Evolutionary conservation across 768 basidiomycete species (phyloP), one percentile per base, ranked within the genome.

Genomic region (Tephrocybe sp.): DNA sequence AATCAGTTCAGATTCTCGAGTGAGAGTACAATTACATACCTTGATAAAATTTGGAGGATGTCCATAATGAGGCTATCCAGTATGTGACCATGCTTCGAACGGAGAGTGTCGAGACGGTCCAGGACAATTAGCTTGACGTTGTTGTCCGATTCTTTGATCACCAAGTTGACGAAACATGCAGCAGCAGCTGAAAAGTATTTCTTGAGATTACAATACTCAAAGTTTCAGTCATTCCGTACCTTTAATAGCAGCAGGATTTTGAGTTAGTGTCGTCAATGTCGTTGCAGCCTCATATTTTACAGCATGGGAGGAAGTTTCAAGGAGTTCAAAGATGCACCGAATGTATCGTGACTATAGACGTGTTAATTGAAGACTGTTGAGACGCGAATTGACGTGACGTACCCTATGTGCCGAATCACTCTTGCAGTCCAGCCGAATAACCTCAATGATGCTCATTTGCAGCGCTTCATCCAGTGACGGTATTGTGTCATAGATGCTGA

Each of bases 201-300:
- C 20, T 17, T 39, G 48, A 10, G 23, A 30, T 15, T 24, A 46
- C 21, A 20, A 20, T 3, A 43, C 14, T 26, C 10, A 32, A 26
- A 37, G 6, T n/a, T n/a, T n/a, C n/a, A n/a, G 33, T 10, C 34
- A 36, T 23, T 21, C 47, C 70, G 20, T 30, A 92, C 93, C 93
- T 79, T 98, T 98, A 54, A 98, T 83, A 8, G 97, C 97, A 17
- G 93, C 91, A 12, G 94, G 87, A 68, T 96, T 96, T 69, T 96
- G 93, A 0, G 96, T 98, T 28, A 98, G 78, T 2, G 89, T 85
- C 0, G 97, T 98, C 36, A 98, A 79, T 3, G 93, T 96, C 3
- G 89, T 93, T 1, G 97, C 96, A 18, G 96, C 96, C 64, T 98
- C 97, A 62, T 98, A 98, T 67, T 96, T 97, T 53, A 98, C 96